These are phyloP conservation scores for Fusarium sp. DNA, from an alignment of 2,329 filamentous ascomycete genomes.

Conservation along the genomic window DNA sequence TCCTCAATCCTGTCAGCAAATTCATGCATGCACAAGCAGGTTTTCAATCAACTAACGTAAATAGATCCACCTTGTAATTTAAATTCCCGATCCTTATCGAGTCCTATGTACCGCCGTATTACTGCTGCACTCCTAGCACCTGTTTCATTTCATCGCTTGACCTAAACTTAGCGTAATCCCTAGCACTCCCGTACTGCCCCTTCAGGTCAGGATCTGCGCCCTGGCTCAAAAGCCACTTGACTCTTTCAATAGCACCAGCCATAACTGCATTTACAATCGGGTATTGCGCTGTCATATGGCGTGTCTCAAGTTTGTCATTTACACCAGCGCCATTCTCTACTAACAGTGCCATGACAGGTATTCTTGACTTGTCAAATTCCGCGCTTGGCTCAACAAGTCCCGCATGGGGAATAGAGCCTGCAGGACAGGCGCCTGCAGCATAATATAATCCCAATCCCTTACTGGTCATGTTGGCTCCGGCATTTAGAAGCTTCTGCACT, in stretches of 20 bases:
- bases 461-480: constrained; percentile 19
- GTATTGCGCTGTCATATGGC: constrained; percentile 24
- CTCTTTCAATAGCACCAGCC: constrained; percentile 35
- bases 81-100: not conserved
- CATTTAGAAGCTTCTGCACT: constrained; percentile 28
- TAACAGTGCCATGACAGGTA: constrained; percentile 35
- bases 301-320: constrained; percentile 16
- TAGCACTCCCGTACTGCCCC: constrained; percentile 33
- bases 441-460: constrained; percentile 35
- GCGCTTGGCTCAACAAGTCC: constrained; percentile 2
- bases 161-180: constrained; percentile 8
- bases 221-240: constrained; percentile 32
- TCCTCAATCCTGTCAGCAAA: not conserved
- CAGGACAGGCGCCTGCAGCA: constrained; percentile 25
- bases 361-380: constrained; percentile 26
- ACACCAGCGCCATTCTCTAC: constrained; percentile 28
- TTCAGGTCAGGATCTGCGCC: constrained; percentile 29
- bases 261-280: constrained; percentile 37
- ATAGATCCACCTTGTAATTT: not conserved
- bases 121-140: constrained; percentile 14
- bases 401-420: not conserved
- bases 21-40: not conserved
- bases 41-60: not conserved
- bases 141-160: constrained; percentile 32
- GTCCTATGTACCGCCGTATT: not conserved